Conservation (phyloP, 306 rosid species). For the Erythrophleum fordii region DNA sequence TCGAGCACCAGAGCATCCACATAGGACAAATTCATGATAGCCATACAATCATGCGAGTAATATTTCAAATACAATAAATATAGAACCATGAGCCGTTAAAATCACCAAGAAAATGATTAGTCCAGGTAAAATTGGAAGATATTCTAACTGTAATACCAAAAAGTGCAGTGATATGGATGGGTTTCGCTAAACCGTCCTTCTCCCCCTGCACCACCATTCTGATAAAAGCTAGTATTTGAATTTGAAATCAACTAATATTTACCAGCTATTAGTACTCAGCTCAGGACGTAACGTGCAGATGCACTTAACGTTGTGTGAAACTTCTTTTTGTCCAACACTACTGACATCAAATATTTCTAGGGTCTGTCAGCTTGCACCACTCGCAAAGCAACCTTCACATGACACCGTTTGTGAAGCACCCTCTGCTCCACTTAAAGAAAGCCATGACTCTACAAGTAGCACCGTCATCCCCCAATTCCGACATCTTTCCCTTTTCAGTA, state of each 20-base stretch:
- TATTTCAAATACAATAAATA: too few relatives aligned
- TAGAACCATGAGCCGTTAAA: too few relatives aligned
- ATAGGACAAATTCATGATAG: too few relatives aligned
- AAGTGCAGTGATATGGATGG: neutral
- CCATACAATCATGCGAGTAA: too few relatives aligned
- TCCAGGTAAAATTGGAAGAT: too few relatives aligned
- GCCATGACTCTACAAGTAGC: neutral
- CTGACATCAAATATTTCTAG: constrained; percentile 20
- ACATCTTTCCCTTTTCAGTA: neutral
- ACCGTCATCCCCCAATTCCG: neutral
- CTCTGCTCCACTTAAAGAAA: neutral
- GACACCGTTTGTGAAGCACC: neutral
- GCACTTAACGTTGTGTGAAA: neutral
- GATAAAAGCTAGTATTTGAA: neutral
- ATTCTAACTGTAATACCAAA: too few relatives aligned
- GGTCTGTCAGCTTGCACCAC: constrained; percentile 1
- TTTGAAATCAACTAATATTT: neutral
- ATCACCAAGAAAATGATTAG: too few relatives aligned
- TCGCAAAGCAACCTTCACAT: constrained; percentile 29
- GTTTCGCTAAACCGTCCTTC: neutral
- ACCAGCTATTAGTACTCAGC: neutral
- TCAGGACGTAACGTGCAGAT: neutral
- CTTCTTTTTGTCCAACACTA: neutral
- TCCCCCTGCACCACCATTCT: neutral
- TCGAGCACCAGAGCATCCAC: too few relatives aligned